Conservation (phyloP, 495 filamentous ascomycete species). For the Umbilicaria muhlenbergii region DNA sequence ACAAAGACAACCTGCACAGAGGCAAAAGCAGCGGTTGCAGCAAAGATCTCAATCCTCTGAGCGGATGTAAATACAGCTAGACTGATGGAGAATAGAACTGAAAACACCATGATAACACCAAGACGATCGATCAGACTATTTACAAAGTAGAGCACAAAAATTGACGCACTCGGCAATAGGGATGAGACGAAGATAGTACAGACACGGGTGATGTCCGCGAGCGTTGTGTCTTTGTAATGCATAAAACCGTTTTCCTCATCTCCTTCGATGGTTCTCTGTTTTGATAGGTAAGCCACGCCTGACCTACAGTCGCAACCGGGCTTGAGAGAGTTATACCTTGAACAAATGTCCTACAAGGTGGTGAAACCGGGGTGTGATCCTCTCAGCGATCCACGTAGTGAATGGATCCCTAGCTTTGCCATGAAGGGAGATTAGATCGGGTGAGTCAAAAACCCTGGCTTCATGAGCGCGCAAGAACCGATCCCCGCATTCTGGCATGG, state of each 20-base stretch:
- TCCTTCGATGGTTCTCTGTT: too few species aligned
- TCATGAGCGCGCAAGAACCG: conserved; percentile 5
- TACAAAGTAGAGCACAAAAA: conserved; percentile 20
- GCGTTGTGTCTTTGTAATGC: too few species aligned
- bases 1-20: conserved; percentile 3
- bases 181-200: conserved; percentile 18
- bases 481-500: conserved; percentile 9
- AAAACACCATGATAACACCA: conserved; percentile 19
- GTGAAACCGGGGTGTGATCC: conserved; percentile 1
- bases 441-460: conserved; percentile 3
- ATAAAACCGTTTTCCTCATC: too few species aligned
- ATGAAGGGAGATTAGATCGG: conserved; percentile 8
- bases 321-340: background rate
- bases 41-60: conserved; percentile 19
- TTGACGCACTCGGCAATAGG: conserved; percentile 17
- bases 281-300: too few species aligned
- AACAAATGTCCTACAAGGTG: background rate
- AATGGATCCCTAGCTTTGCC: conserved; percentile 7
- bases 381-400: conserved; percentile 8
- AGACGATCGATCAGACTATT: conserved; percentile 11
- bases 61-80: conserved; percentile 18
- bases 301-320: too few species aligned
- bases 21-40: conserved; percentile 16
- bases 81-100: conserved; percentile 13
- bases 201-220: background rate